Evolutionary conservation across 768 basidiomycete species (phyloP), one percentile per base, ranked within the genome.

Genomic region (Mycena polygramma): DNA sequence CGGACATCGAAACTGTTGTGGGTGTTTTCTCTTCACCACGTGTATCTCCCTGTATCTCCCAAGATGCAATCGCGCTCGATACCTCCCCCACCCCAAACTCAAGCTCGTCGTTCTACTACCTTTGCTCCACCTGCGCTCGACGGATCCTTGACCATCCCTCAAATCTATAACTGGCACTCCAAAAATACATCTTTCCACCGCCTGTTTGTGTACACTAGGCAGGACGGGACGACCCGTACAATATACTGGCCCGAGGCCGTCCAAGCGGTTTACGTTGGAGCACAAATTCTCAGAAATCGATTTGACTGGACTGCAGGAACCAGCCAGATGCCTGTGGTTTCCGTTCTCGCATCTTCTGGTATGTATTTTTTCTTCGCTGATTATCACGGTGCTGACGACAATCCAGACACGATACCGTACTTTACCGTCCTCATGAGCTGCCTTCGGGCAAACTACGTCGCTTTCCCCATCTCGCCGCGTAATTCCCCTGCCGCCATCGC

Each of bases 401-500:
- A 41, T 53, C n/a, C 54, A 78, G 84, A 86, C 53, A 78, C 79
- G 0, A 71, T 83, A 46, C 70, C 80, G 11, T 75, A 82, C 53
- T 80, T 82, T 48, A 80, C 77, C 5, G 48, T 74, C 17, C 58
- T 77, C 49, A 69, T 80, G 19, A 81, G 80, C 11, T 75, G 84
- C 51, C 57, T 83, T 0, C 75, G 82, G 9, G 81, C 84, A 20
- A 84, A 83, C 43, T 79, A 79, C 57, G 70, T 74, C 22, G 72
- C 77, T 3, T 80, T 83, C 57, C 77, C 83, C 19, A 72, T 83
- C 15, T 84, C 82, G 11, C 78, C 81, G 2, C 78, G 83, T 73
- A 87, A 86, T 73, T 85, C 84, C 0, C 77, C 85, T 0, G 75
- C 83, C 7, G 86, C 85, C 5, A 79, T 85, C 30, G 81, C 81